Conservation (phyloP, 2,329 filamentous ascomycete species). For the Fusarium piperis region DNA sequence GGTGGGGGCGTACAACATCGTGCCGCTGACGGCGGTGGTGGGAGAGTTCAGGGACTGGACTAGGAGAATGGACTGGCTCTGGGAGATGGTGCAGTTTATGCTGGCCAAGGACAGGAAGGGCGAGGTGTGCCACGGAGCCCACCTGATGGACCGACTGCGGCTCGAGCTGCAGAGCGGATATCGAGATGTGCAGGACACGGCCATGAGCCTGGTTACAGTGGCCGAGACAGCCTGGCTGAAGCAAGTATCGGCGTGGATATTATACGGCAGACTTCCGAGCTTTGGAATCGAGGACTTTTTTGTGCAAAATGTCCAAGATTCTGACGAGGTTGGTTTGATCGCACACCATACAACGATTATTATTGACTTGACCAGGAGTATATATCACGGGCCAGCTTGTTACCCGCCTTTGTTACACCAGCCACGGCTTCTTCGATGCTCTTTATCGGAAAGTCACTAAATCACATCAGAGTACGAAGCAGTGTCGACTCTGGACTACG, state of each 20-base stretch:
- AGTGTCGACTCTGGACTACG: constrained; percentile 55
- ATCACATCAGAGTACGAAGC: constrained; percentile 76
- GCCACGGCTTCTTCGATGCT: constrained; percentile 83
- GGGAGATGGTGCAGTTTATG: constrained; percentile 77
- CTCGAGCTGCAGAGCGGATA: constrained; percentile 87
- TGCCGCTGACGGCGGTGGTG: constrained; percentile 86
- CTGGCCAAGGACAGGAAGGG: constrained; percentile 50
- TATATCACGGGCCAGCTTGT: constrained; percentile 64
- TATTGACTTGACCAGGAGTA: constrained; percentile 59
- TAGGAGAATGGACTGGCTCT: constrained; percentile 86
- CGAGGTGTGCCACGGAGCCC: constrained; percentile 70
- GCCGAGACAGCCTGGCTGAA: constrained; percentile 93
- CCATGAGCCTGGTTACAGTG: constrained; percentile 75
- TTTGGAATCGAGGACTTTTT: constrained; percentile 90
- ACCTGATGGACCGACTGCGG: constrained; percentile 80
- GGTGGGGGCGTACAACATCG: constrained; percentile 92
- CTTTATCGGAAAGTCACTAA: constrained; percentile 89
- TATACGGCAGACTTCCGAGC: constrained; percentile 85
- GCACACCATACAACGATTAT: not conserved
- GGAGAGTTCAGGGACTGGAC: constrained; percentile 89
- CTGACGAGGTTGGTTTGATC: constrained; percentile 51
- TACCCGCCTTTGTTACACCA: constrained; percentile 82
- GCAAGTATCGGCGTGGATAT: constrained; percentile 88
- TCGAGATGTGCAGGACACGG: constrained; percentile 81
- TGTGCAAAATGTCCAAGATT: constrained; percentile 64